These are phyloP conservation scores for Microbotryum silenes-acaulis DNA, from an alignment of 1,284 basidiomycete genomes.

Conservation along the genomic window DNA sequence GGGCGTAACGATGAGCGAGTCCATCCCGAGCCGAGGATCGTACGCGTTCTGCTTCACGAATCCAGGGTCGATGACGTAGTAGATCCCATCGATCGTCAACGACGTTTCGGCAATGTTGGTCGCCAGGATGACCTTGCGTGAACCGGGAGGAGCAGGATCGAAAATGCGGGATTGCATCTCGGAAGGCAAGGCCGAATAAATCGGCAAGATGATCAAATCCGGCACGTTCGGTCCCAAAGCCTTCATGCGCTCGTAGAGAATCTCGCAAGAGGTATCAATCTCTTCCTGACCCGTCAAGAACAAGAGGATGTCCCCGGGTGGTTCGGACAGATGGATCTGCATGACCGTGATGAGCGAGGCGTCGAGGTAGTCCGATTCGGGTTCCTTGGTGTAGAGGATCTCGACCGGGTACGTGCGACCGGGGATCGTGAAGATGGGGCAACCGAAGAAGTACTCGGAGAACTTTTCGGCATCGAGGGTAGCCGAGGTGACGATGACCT, in stretches of 20 bases:
- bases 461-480: constrained; percentile 99
- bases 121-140: constrained; percentile 94
- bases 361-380: constrained; percentile 96
- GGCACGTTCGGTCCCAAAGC: constrained; percentile 94
- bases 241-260: constrained; percentile 96
- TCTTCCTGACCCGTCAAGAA: constrained; percentile 99
- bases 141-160: constrained; percentile 91
- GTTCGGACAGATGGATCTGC: constrained; percentile 98
- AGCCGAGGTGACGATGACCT: constrained; percentile 95
- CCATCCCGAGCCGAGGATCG: constrained; percentile 95
- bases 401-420: constrained; percentile 98
- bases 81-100: constrained; percentile 95
- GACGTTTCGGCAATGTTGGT: constrained; percentile 99
- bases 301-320: constrained; percentile 88
- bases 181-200: constrained; percentile 94
- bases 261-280: constrained; percentile 95
- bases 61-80: constrained; percentile 92
- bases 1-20: constrained; percentile 94
- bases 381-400: constrained; percentile 94
- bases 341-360: constrained; percentile 97
- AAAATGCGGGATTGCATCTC: constrained; percentile 97
- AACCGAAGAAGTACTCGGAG: constrained; percentile 95
- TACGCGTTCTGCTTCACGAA: constrained; percentile 99
- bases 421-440: constrained; percentile 99
- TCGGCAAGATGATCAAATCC: constrained; percentile 89